Percentiles rank a stretch among this genome's conserved stretches.
Evolutionary conservation across 2,329 filamentous ascomycete species (phyloP).

Genomic region (Chaetomiaceae sp.): DNA sequence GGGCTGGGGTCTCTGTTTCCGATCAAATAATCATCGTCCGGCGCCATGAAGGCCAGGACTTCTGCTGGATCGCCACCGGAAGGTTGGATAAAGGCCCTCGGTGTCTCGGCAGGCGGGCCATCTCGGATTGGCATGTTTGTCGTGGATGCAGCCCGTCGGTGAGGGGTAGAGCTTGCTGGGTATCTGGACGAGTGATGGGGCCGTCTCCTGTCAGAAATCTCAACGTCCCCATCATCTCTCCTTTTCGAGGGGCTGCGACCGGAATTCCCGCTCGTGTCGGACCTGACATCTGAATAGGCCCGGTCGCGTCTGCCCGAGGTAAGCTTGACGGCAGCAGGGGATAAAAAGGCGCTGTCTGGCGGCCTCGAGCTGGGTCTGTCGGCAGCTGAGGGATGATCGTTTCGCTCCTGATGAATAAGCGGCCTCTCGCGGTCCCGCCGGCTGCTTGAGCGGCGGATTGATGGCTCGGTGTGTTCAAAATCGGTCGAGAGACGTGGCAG

Average conservation of each 20-base stretch:
- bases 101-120: conserved; percentile 7
- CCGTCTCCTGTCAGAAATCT: conserved; percentile 21
- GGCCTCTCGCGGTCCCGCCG: conserved; percentile 21
- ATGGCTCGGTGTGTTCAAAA: conserved; percentile 27
- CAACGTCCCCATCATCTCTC: conserved; percentile 16
- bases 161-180: conserved; percentile 17
- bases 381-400: conserved; percentile 32
- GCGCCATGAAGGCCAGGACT: conserved; percentile 23
- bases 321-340: conserved; percentile 41
- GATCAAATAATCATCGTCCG: conserved; percentile 17
- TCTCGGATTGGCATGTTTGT: conserved; percentile 11
- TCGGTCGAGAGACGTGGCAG: conserved; percentile 44
- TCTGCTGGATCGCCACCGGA: conserved; percentile 19
- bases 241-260: conserved; percentile 17
- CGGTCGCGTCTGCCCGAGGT: conserved; percentile 40
- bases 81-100: conserved; percentile 13
- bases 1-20: conserved; percentile 19
- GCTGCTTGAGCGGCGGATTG: conserved; percentile 21
- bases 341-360: conserved; percentile 35
- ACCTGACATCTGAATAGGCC: conserved; percentile 34
- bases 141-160: conserved; percentile 32
- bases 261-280: conserved; percentile 11
- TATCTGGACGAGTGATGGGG: conserved; percentile 13
- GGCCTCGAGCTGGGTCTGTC: conserved; percentile 21
- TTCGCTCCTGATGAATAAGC: conserved; percentile 24